Conservation (phyloP, 1,284 basidiomycete species). For the Testicularia cyperi region DNA sequence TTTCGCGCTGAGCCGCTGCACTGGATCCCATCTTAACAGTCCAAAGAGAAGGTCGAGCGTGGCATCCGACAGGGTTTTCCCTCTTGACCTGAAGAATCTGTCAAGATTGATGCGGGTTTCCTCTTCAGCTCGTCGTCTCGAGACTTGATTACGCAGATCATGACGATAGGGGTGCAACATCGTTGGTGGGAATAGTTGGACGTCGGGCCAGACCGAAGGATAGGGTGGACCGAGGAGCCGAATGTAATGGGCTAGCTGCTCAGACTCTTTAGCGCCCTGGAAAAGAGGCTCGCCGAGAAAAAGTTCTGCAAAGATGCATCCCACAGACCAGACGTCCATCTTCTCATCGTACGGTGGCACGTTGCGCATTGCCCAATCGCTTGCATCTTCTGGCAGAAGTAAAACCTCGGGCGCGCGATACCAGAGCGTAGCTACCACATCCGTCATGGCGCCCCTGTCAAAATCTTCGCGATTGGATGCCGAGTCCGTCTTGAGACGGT, state of each 20-base stretch:
- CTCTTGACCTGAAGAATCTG: conserved; percentile 68
- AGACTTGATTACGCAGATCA: background rate
- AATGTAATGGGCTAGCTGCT: conserved; percentile 78
- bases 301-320: conserved; percentile 97
- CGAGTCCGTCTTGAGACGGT: too few relatives aligned
- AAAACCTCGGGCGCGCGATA: conserved; percentile 71
- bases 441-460: conserved; percentile 76
- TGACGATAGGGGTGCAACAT: too few relatives aligned
- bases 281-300: conserved; percentile 90
- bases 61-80: conserved; percentile 61
- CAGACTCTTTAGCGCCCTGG: conserved; percentile 91
- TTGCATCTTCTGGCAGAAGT: background rate
- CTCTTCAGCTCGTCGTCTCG: conserved; percentile 15
- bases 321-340: conserved; percentile 75
- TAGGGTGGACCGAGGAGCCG: conserved; percentile 87
- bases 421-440: conserved; percentile 97
- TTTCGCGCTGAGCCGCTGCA: conserved; percentile 77
- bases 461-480: conserved; percentile 58
- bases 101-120: conserved; percentile 62
- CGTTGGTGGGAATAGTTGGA: conserved; percentile 74
- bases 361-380: background rate
- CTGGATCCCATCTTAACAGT: conserved; percentile 85
- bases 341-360: conserved; percentile 42
- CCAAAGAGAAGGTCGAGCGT: conserved; percentile 82
- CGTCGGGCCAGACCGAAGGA: conserved; percentile 81